Base-by-base conservation (phyloP, 768 basidiomycete species). In the Hygrocybe punicea region DNA sequence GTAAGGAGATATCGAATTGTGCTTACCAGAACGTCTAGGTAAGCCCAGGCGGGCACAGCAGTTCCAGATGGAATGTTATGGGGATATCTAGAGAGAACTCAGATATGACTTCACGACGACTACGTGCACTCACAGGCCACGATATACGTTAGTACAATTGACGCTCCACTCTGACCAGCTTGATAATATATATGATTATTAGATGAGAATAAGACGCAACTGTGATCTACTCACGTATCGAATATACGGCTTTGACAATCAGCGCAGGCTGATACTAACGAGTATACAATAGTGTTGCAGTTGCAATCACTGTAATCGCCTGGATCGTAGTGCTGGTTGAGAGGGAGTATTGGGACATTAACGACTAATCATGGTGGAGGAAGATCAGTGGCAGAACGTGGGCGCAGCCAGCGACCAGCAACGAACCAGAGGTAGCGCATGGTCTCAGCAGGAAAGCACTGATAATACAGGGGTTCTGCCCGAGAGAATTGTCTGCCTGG, bases 1-100 rank as follows among this genome's bases (percentile, higher is more conserved):
- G 36, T 33, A 6, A 8, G 6, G 16, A 24, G 16, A 24, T 9
- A 7, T 16, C n/a, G 39, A 50, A 39, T 13, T 29, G 21, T 23
- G 42, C 63, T 45, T 63, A 79, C 78, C 63, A 73, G 67, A 19
- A 86, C 78, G 55, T 84, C 78, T 34, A 81, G 69, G 58, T 80
- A 87, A 11, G 85, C 85, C 85, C 85, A 87, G 10, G 76, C 77
- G 8, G 84, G 85, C 17, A 87, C 75, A 10, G 73, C 69, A 1
- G 80, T 73, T 8, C 77, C 78, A 0, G 62, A 57, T 2, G 85
- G 85, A 48, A 86, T 67, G n/a, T 68, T 62, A 13, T 69, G 51
- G 0, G 82, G 79, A 58, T 71, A 85, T n/a, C 82, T 82, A 40
- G 23, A 23, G 6, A 40, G 45, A 40, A 2, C 24, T 55, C 34